Conservation (phyloP, 179 eudicot genomes). For the Beta corolliflora region DNA sequence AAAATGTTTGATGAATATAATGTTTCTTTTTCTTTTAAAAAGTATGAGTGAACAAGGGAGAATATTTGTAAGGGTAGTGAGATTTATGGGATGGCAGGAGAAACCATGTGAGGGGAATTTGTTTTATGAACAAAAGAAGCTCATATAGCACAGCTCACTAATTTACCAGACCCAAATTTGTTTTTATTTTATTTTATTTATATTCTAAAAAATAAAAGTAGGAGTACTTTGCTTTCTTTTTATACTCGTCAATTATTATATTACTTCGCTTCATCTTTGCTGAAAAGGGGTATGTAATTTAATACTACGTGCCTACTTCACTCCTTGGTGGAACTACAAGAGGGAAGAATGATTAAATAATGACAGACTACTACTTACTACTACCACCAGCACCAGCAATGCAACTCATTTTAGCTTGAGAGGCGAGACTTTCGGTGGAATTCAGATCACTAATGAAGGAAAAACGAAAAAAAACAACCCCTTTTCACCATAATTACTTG, state of each 20-base stretch:
- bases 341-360: not conserved
- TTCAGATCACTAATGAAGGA: not conserved
- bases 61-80: constrained; percentile 32
- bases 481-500: too few species aligned
- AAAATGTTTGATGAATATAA: not conserved
- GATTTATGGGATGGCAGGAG: constrained; percentile 31
- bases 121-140: constrained; percentile 11
- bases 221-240: not conserved
- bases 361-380: not conserved
- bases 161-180: constrained; percentile 8
- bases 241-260: not conserved
- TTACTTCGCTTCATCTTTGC: not conserved
- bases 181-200: not conserved
- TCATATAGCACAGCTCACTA: constrained; percentile 14
- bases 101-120: constrained; percentile 32
- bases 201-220: not conserved
- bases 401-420: not conserved
- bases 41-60: not conserved
- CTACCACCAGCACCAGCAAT: not conserved
- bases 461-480: too few species aligned
- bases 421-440: not conserved
- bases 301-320: not conserved
- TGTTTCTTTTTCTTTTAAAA: too few species aligned
- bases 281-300: constrained; percentile 4
- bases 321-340: not conserved